These are phyloP conservation scores for Podila horticola DNA, from an alignment of 192 early-diverging fungal species.

Conservation along the genomic window DNA sequence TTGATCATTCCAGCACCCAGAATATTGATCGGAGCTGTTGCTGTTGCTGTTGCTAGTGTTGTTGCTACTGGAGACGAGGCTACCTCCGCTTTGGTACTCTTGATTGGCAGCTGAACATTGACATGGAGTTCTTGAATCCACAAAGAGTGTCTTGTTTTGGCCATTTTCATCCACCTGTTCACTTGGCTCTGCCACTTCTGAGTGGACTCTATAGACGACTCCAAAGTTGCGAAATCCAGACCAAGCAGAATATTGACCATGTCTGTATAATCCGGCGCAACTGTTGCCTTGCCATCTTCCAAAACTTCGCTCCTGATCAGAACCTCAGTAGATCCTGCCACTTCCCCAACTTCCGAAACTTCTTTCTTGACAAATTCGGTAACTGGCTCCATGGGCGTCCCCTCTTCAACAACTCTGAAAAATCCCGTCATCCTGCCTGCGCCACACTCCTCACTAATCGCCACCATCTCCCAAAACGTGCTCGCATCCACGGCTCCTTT, in stretches of 20 bases:
- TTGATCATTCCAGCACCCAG: conserved; percentile 25
- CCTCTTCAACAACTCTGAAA: conserved; percentile 51
- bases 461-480: conserved; percentile 72
- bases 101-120: background rate
- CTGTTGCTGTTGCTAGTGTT: background rate
- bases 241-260: conserved; percentile 29
- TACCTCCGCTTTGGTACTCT: background rate
- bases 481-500: conserved; percentile 20
- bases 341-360: background rate
- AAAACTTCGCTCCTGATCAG: background rate
- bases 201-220: conserved; percentile 6
- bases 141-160: background rate
- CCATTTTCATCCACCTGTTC: conserved; percentile 1
- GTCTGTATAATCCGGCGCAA: conserved; percentile 16
- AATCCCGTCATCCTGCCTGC: conserved; percentile 76
- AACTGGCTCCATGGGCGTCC: background rate
- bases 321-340: background rate
- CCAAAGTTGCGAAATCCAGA: conserved; percentile 28
- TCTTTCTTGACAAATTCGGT: background rate
- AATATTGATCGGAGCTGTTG: background rate
- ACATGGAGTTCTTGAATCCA: background rate
- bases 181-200: conserved; percentile 11
- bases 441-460: conserved; percentile 80
- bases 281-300: background rate
- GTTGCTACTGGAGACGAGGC: background rate